A percentile compares a stretch with the other conserved stretches of the same genome.
These are phyloP conservation scores for Leccinum subgranulosum DNA, from an alignment of 768 basidiomycete genomes.

Conservation along the genomic window DNA sequence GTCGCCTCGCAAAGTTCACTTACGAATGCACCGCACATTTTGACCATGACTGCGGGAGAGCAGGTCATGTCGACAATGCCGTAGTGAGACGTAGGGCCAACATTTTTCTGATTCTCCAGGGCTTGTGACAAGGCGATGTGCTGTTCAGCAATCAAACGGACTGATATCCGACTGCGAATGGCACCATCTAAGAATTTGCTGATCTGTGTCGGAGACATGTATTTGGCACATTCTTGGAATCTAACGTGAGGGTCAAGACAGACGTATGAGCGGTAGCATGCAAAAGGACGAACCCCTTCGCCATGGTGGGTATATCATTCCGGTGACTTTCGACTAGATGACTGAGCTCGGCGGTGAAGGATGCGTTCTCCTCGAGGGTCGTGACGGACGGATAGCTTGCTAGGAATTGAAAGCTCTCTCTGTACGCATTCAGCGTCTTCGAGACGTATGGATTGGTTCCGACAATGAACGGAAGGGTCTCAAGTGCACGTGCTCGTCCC, in stretches of 20 bases:
- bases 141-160: conserved; percentile 87
- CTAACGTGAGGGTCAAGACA: conserved; percentile 33
- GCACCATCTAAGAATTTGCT: conserved; percentile 78
- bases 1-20: conserved; percentile 82
- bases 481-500: conserved; percentile 68
- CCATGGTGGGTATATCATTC: conserved; percentile 88
- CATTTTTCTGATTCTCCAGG: conserved; percentile 39
- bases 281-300: conserved; percentile 65
- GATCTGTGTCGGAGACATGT: conserved; percentile 80
- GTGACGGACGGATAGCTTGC: conserved; percentile 64
- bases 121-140: conserved; percentile 82
- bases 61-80: conserved; percentile 76
- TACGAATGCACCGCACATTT: conserved; percentile 82
- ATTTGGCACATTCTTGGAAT: conserved; percentile 82
- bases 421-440: conserved; percentile 63
- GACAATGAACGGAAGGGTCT: conserved; percentile 81
- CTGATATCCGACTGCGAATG: conserved; percentile 83
- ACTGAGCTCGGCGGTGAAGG: conserved; percentile 66
- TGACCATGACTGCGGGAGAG: conserved; percentile 70
- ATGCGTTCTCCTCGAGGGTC: conserved; percentile 64
- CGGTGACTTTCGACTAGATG: conserved; percentile 72
- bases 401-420: conserved; percentile 65
- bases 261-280: not conserved
- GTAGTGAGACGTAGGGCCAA: conserved; percentile 40
- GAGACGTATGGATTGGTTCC: conserved; percentile 88